Percentiles rank a stretch among this genome's conserved stretches.
phyloP scores from a whole-genome alignment of 1,284 basidiomycete species.

The Leccinum cinnamomeum region DNA sequence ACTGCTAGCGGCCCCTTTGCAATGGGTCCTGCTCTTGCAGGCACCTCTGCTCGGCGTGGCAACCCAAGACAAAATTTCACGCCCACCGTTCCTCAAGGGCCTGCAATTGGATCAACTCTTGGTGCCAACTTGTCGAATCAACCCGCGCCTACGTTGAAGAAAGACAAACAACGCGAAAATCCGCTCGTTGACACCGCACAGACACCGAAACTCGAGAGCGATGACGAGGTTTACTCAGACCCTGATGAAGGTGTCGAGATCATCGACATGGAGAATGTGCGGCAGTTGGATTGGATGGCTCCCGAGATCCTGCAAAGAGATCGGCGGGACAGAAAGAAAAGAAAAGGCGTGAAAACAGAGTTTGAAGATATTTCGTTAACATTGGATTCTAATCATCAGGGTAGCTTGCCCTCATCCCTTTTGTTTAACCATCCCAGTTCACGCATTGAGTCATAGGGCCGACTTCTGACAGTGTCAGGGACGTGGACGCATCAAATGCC shows the following conservation, averaged over 20 bases:
- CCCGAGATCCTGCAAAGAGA: conserved; percentile 76
- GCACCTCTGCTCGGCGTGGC: conserved; percentile 50
- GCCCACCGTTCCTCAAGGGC: conserved; percentile 41
- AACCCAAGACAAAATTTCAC: conserved; percentile 57
- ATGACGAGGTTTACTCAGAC: conserved; percentile 80
- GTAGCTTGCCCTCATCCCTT: conserved; percentile 24
- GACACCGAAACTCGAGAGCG: conserved; percentile 41
- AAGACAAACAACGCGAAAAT: conserved; percentile 39
- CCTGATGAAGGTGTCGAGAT: conserved; percentile 86
- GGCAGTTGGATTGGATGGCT: conserved; percentile 84
- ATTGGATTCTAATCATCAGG: conserved; percentile 36
- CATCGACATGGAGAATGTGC: conserved; percentile 83
- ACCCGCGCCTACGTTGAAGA: conserved; percentile 42
- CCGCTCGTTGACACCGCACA: conserved; percentile 28
- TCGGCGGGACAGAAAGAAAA: conserved; percentile 43
- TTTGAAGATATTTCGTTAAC: conserved; percentile 40
- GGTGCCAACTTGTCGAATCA: conserved; percentile 50
- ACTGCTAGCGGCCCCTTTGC: conserved; percentile 83
- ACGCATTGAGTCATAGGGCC: conserved; percentile 27
- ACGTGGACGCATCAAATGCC: conserved; percentile 67
- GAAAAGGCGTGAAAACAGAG: conserved; percentile 44
- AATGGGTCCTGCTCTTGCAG: conserved; percentile 72
- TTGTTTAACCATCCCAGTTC: neutral
- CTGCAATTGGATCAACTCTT: conserved; percentile 38
- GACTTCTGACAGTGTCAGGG: conserved; percentile 39